Base-by-base conservation (phyloP, 208 protist genomes). In the Novymonas esmeraldas region DNA sequence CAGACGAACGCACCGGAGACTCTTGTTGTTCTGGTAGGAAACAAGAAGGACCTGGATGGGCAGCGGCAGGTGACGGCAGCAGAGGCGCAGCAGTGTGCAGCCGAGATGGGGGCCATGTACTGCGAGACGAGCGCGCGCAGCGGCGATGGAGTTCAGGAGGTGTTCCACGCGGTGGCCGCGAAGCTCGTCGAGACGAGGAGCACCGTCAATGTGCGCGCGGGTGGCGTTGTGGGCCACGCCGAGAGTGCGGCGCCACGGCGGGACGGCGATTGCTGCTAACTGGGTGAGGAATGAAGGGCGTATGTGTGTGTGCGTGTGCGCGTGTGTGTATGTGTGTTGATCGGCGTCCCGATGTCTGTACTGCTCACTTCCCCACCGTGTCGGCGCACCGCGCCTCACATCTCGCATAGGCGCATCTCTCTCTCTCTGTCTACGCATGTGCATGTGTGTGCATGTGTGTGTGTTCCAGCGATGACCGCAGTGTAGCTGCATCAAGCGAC, bases 41-140 rank as follows among this genome's bases (percentile, higher is more conserved):
- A 99, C 79, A 99, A 99, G 72, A 87, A 70, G 49, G 98, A 99
- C 76, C 60, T 98, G 10, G 94, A 95, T 22, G 65, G 29, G 18
- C 57, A 50, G 24, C 82, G 90, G 18, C 49, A 64, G 44, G 90
- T 95, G 42, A 55, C 63, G n/a, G 29, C 64, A 18, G 82, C 80
- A 6, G 90, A 95, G 51, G 88, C 77, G 22, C 46, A 73, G 20
- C 51, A 49, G 44, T 88, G 87, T 24, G 84, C 90, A 1, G 63
- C 44, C 11, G 79, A 84, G 57, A 66, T 82, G 48, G 76, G 76
- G 34, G 34, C 92, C 41, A 73, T 91, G 58, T 87, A 81, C 52
- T 62, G 42, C 14, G 90, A 97, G 61, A 84, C 83, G 20, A 94
- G 86, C 62, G 92, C 92, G 20, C 84, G 83, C 54, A 86, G 79